Percentiles rank a stretch among this genome's conserved stretches.
Evolutionary conservation across 345 rosid species (phyloP).

Genomic region (Citrus trifoliata): DNA sequence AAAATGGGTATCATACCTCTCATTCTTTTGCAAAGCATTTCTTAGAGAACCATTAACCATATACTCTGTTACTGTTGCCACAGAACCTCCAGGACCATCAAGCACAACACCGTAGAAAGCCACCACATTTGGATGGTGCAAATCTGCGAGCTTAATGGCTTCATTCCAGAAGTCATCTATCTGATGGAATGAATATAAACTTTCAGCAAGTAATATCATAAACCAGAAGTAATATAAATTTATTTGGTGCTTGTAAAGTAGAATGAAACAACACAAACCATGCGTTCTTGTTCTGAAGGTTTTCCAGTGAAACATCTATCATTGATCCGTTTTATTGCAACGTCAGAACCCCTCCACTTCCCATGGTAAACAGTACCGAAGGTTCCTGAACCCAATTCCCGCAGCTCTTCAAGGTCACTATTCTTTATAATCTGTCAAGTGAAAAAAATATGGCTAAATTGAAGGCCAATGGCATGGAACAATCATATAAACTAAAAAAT

Average conservation of each 20-base stretch:
- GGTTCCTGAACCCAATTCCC: slow-evolving; percentile 69
- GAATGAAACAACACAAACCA: slow-evolving; percentile 35
- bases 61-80: slow-evolving; percentile 73
- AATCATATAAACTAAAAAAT: slow-evolving; percentile 4
- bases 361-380: slow-evolving; percentile 75
- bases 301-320: slow-evolving; percentile 63
- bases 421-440: slow-evolving; percentile 51
- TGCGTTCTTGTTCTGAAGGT: slow-evolving; percentile 64
- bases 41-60: slow-evolving; percentile 74
- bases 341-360: slow-evolving; percentile 76
- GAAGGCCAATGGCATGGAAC: background rate
- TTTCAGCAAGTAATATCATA: background rate
- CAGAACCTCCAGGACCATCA: slow-evolving; percentile 71
- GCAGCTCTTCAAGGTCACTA: slow-evolving; percentile 57
- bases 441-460: slow-evolving; percentile 5
- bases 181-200: slow-evolving; percentile 27
- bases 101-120: slow-evolving; percentile 75
- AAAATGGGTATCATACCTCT: slow-evolving; percentile 32
- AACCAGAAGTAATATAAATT: too few species aligned
- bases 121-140: slow-evolving; percentile 84
- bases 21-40: slow-evolving; percentile 57
- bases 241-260: background rate
- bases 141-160: slow-evolving; percentile 68
- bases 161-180: slow-evolving; percentile 78
- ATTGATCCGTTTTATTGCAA: slow-evolving; percentile 56